Base-by-base conservation (phyloP, 139 green algal genomes). In the Monoraphidium neglectum region DNA sequence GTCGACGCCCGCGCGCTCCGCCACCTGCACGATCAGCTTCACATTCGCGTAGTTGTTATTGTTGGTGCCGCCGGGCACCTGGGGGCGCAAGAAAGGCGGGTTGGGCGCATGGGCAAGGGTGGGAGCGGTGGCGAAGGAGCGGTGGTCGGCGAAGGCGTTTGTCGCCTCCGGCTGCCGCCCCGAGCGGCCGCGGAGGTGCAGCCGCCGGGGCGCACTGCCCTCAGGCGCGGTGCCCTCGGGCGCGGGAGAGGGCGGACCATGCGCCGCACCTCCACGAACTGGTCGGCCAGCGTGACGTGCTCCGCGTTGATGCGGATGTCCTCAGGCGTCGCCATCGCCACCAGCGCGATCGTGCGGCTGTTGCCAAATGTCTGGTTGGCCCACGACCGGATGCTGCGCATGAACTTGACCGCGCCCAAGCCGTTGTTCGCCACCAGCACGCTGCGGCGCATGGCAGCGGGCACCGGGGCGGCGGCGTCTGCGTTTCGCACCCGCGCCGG, bases 31-130 rank as follows among this genome's bases (percentile, higher is more conserved):
- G 74, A 99, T 99, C 36, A 99, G 90, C 72, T 84, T 83, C 66
- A 98, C 94, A 54, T 99, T 99, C 72, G 94, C 95, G 76, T 99
- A 99, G 89, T 99, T 99, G 90, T 99, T 99, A 84, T 93, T 93
- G 89, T 98, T 99, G 72, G 86, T 92, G 68, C 96, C 96, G 8
- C 95, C 96, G 8, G 96, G 96, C 10, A 94, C n/a, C n/a, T n/a
- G n/a, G n/a, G n/a, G n/a, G n/a, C n/a, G n/a, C n/a, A n/a, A n/a
- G n/a, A n/a, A n/a, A n/a, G n/a, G n/a, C n/a, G n/a, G n/a, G n/a
- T n/a, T n/a, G n/a, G n/a, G n/a, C n/a, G n/a, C n/a, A n/a, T n/a
- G n/a, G n/a, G n/a, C n/a, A n/a, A n/a, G n/a, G n/a, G n/a, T n/a
- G n/a, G n/a, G n/a, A n/a, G n/a, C n/a, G n/a, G n/a, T n/a, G n/a